Evolutionary conservation across 1,139 yeast genomes (phyloP), one percentile per base, ranked within the genome.

Genomic region (Candida freyschussii): DNA sequence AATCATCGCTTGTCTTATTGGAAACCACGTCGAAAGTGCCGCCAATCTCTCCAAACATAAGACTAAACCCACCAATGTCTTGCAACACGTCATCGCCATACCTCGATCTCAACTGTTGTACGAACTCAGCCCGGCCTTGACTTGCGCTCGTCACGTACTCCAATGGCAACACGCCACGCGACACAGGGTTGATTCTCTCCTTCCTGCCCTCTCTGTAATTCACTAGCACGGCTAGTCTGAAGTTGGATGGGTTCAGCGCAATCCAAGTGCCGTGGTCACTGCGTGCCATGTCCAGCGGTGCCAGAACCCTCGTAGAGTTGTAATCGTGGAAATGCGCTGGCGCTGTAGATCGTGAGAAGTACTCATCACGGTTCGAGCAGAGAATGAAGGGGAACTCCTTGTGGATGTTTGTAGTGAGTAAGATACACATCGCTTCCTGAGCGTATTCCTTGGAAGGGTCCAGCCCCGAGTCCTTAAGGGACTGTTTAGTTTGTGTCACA

Each of bases 251-350:
- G 29, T 77, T 71, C 3, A 82, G 70, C 0, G 96, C 96, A 3
- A 86, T 74, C 98, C 98, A 91, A 0, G 96, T 84, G 0, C 98
- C 97, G 47, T 76, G 86, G 43, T 78, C 89, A 1, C 65, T 60
- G 32, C 91, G 62, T 1, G 80, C 87, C 45, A 82, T 55, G 56
- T 91, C 98, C 22, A 69, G 61, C 0, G 97, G 97, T 6, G 84
- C 72, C 10, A 87, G 55, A 3, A 84, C 59, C 22, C 60, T 51
- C 12, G 47, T 43, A 19, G 41, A 24, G 26, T 57, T 52, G 11
- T 66, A 63, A 6, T 53, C 52, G 37, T 75, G 63, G 51, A 70
- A 66, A n/a, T 67, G 59, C 1, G 93, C 94, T 12, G 57, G 55
- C 39, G 71, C 68, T 0, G 97, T 89, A 4, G 83, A 79, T 30